A percentile compares a stretch with the other conserved stretches of the same genome.
phyloP scores from a whole-genome alignment of 2,329 filamentous ascomycete genomes.

The Pseudocercospora macadamiae region DNA sequence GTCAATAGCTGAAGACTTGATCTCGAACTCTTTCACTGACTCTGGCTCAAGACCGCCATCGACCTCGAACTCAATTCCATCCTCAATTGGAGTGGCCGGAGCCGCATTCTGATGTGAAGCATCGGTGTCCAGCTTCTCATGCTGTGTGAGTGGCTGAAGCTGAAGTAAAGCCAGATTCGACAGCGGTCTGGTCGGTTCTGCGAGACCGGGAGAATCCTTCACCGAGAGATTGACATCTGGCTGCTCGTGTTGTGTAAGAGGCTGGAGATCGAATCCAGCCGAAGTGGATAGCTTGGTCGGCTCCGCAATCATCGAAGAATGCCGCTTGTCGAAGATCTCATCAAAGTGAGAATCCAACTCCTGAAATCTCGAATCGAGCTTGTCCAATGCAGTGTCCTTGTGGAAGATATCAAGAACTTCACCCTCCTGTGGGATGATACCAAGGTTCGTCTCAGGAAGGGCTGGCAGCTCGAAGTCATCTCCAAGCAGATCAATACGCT shows the following conservation, averaged over 20 bases:
- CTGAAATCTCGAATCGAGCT: too few species aligned
- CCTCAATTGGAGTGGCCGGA: background rate
- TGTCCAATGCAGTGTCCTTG: background rate
- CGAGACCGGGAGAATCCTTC: too few species aligned
- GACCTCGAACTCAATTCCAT: background rate
- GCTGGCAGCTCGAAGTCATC: constrained; percentile 19
- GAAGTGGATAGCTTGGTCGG: too few species aligned
- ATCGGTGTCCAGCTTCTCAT: background rate
- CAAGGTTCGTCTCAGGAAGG: constrained; percentile 22
- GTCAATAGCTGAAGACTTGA: background rate
- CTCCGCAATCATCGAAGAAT: too few species aligned
- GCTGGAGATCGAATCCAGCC: too few species aligned
- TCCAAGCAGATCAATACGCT: constrained; percentile 13
- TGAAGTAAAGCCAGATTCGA: too few species aligned
- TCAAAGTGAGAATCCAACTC: too few species aligned
- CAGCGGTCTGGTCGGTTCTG: too few species aligned
- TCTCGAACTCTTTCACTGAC: background rate
- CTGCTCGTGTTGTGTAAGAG: too few species aligned
- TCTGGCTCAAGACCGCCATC: background rate
- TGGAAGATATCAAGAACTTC: constrained; percentile 23
- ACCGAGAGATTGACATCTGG: too few species aligned
- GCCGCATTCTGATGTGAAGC: background rate
- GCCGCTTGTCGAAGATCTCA: background rate
- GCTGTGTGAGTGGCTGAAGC: too few species aligned
- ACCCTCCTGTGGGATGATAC: constrained; percentile 20